phyloP scores from a whole-genome alignment of 192 early-diverging fungal genomes.

The Bifiguratus adelaidae region DNA sequence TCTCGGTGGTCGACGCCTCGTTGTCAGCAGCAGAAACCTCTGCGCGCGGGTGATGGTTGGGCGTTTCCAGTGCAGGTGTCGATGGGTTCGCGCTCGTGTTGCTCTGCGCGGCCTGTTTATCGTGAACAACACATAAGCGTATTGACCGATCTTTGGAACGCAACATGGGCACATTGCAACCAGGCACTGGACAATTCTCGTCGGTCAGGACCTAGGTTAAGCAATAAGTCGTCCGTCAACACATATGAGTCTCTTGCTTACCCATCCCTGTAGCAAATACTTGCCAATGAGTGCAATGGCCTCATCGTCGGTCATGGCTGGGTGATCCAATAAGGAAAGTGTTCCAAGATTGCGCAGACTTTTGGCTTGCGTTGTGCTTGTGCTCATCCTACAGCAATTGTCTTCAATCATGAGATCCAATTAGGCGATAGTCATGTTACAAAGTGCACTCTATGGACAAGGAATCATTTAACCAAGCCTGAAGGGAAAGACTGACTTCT shows the following conservation, averaged over 20 bases:
- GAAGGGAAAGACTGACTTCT: too few species aligned
- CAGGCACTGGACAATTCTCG: constrained; percentile 7
- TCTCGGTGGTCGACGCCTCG: neutral
- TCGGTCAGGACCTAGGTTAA: constrained; percentile 18
- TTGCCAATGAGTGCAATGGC: constrained; percentile 4
- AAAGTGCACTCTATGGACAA: too few species aligned
- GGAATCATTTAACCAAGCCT: too few species aligned
- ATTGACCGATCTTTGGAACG: constrained; percentile 13
- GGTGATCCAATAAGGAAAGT: too few species aligned
- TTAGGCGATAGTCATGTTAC: too few species aligned
- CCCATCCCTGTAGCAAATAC: constrained; percentile 24
- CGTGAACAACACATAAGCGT: constrained; percentile 20
- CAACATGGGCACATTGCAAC: constrained; percentile 15
- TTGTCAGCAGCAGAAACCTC: neutral
- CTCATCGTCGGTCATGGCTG: too few species aligned
- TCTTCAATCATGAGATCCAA: too few species aligned
- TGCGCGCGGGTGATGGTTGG: neutral
- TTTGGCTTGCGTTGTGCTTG: too few species aligned
- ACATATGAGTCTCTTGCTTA: neutral
- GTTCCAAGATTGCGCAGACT: too few species aligned
- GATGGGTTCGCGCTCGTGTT: neutral
- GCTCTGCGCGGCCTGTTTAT: constrained; percentile 2
- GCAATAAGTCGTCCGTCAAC: neutral
- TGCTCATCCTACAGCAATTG: too few species aligned
- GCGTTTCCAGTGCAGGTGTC: neutral